Base-by-base conservation (phyloP, 306 rosid species). In the Trifolium subterraneum region DNA sequence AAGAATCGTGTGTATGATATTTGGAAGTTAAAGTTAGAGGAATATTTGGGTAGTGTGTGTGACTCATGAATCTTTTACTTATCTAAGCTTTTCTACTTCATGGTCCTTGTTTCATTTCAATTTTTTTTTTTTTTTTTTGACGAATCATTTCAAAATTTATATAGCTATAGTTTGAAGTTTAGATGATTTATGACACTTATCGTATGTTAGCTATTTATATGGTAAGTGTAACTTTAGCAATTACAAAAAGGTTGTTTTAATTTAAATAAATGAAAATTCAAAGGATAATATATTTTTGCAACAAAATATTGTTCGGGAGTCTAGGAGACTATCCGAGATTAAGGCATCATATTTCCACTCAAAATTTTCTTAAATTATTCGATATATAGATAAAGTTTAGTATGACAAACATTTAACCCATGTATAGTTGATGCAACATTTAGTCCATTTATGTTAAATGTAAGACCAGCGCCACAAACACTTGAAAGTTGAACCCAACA, bases 11-110 rank as follows among this genome's bases (percentile, higher is more conserved):
- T 55, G 66, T 23, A 31, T 64, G 73, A 78, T 64, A 62, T 79
- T 65, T 79, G 36, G 70, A 72, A 72, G 74, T 72, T 72, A 79
- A 79, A 72, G 83, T 45, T 56, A 7, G 63, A 72, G 56, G 83
- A 79, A 79, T 79, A 64, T 79, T 64, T 64, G 22, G 25, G 70
- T 44, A 33, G 23, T 20, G 71, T 79, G 74, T n/a, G 54, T 79
- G 74, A 79, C 82, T 79, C 74, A 65, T 72, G 70, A 72, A 55
- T 61, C 78, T 73, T 48, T 62, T 64, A 63, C 60, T 63, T 51
- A 16, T 55, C 48, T 58, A 44, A 58, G 20, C 80, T 70, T 70
- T 72, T 79, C 33, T 33, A 64, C 68, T n/a, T 22, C 51, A 20
- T 51, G 31, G 82, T 64, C 78, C 61, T 64, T 38, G 2, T 71